phyloP scores from a whole-genome alignment of 768 basidiomycete species.

The Sistotremastrum niveocremeum region DNA sequence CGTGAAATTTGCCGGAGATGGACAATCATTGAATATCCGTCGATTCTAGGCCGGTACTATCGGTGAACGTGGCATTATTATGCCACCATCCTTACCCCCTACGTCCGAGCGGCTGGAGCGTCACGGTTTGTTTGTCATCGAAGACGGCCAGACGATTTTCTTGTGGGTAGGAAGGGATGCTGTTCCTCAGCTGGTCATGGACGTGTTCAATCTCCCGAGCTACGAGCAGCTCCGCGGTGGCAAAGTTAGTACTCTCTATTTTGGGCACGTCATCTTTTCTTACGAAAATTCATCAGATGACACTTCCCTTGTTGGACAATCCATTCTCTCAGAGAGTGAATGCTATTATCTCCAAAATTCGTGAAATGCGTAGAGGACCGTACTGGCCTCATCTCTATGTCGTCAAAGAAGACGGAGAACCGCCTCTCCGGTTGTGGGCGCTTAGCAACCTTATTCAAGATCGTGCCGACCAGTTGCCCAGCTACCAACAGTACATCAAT shows the following conservation, averaged over 20 bases:
- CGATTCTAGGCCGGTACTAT: slow-evolving; percentile 67
- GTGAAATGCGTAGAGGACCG: slow-evolving; percentile 85
- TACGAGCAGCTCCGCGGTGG: slow-evolving; percentile 88
- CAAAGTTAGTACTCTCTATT: slow-evolving; percentile 43
- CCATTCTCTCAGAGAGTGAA: slow-evolving; percentile 92
- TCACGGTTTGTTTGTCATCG: slow-evolving; percentile 92
- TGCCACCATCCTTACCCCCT: slow-evolving; percentile 79
- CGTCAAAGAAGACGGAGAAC: slow-evolving; percentile 97
- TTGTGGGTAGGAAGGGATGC: slow-evolving; percentile 97
- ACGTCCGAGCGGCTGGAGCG: slow-evolving; percentile 93
- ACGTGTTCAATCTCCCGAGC: slow-evolving; percentile 82
- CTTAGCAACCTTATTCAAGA: slow-evolving; percentile 91
- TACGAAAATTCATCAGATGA: slow-evolving; percentile 36
- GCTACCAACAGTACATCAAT: slow-evolving; percentile 89
- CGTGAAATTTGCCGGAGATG: slow-evolving; percentile 8
- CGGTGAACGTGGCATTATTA: slow-evolving; percentile 75
- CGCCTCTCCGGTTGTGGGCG: slow-evolving; percentile 89
- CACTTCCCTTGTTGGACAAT: slow-evolving; percentile 84
- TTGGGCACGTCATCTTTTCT: neutral
- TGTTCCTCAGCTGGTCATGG: slow-evolving; percentile 86
- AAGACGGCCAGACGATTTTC: slow-evolving; percentile 97
- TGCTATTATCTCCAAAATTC: slow-evolving; percentile 84
- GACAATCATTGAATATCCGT: slow-evolving; percentile 1
- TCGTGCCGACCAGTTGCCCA: slow-evolving; percentile 85
- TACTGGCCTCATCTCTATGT: slow-evolving; percentile 92